Percentiles rank a stretch among this genome's conserved stretches.
phyloP scores from a whole-genome alignment of 2,329 filamentous ascomycete genomes.

The Paraconiothyrium brasiliense region DNA sequence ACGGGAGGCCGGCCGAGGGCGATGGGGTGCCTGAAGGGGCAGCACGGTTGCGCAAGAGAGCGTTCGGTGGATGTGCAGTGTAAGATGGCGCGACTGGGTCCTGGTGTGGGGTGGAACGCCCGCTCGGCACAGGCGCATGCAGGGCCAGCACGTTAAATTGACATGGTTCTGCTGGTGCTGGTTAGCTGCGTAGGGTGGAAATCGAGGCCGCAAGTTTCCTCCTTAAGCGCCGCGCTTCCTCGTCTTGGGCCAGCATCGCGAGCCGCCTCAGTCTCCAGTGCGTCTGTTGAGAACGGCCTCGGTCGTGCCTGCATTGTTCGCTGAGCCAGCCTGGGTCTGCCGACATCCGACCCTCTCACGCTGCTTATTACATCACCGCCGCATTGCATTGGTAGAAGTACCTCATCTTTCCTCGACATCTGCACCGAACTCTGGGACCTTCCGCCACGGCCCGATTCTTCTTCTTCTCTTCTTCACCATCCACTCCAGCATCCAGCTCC shows the following conservation, averaged over 20 bases:
- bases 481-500: slow-evolving; percentile 3
- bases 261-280: neutral
- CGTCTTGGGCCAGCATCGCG: neutral
- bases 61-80: neutral
- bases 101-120: slow-evolving; percentile 4
- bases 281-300: slow-evolving; percentile 1
- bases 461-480: slow-evolving; percentile 6
- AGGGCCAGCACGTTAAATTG: slow-evolving; percentile 4
- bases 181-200: slow-evolving; percentile 6
- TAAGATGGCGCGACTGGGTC: neutral
- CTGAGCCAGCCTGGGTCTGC: neutral
- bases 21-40: neutral
- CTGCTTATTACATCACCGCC: slow-evolving; percentile 9
- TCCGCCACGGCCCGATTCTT: slow-evolving; percentile 1
- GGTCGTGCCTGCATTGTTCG: neutral
- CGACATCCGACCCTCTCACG: slow-evolving; percentile 1
- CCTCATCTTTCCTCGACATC: neutral
- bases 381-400: neutral
- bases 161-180: slow-evolving; percentile 6
- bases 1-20: neutral
- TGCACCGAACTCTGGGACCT: neutral
- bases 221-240: slow-evolving; percentile 16
- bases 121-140: slow-evolving; percentile 4
- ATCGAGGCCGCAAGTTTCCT: neutral
- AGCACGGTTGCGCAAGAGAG: neutral